Evolutionary conservation across 202 grass and related monocot species (phyloP).

Genomic region (Brachypodium distachyon): DNA sequence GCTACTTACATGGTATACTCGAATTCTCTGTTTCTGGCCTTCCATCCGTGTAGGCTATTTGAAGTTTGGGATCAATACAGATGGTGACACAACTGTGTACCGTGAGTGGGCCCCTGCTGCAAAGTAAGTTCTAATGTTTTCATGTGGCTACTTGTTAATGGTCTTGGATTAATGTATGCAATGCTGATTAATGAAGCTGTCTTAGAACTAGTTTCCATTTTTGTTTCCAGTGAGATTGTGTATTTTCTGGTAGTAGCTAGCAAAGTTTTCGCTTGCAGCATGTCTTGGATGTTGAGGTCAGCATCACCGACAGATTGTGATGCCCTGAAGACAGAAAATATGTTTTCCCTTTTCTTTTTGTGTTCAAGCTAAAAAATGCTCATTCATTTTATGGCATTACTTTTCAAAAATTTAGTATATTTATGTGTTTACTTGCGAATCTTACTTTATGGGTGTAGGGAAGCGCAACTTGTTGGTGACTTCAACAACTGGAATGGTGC

Average conservation of each 20-base stretch:
- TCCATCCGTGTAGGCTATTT: conserved; percentile 56
- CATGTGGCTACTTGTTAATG: not conserved
- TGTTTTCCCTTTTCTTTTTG: not conserved
- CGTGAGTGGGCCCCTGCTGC: conserved; percentile 95
- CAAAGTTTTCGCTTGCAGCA: not conserved
- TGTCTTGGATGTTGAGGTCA: not conserved
- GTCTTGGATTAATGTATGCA: not conserved
- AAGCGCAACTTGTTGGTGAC: conserved; percentile 89
- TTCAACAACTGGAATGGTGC: conserved; percentile 86
- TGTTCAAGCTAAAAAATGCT: not conserved
- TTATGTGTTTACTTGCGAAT: not conserved
- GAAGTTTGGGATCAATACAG: conserved; percentile 86
- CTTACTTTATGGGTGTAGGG: conserved; percentile 39
- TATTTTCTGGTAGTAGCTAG: not conserved
- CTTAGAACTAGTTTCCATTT: not conserved
- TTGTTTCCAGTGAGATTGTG: not conserved
- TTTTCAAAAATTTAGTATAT: not conserved
- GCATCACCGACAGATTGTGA: not conserved
- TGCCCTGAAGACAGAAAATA: not conserved
- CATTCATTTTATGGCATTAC: not conserved
- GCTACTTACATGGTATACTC: not conserved
- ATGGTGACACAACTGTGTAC: conserved; percentile 52
- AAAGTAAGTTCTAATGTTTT: conserved; percentile 51
- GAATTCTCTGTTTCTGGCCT: not conserved
- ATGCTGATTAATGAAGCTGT: not conserved